These are phyloP conservation scores for Thermochaetoides dissita DNA, from an alignment of 2,329 filamentous ascomycete species.

Conservation along the genomic window DNA sequence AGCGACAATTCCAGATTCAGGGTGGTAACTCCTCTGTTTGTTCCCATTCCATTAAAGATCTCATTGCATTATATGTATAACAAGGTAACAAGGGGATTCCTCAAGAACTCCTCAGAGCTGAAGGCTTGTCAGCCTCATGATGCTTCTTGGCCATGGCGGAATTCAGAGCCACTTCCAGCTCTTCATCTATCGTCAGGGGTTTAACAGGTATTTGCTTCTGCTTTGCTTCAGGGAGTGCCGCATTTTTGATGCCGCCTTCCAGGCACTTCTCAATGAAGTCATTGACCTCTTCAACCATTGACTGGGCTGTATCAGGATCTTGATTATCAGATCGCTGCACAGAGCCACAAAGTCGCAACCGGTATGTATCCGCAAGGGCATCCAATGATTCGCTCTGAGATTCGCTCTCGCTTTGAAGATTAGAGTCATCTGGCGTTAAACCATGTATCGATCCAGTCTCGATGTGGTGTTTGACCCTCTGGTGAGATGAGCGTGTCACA, in stretches of 20 bases:
- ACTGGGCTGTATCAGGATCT: too few species aligned
- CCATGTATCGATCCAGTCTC: background rate
- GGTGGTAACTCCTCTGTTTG: too few species aligned
- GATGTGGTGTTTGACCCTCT: background rate
- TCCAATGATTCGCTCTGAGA: background rate
- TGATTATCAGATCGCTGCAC: background rate
- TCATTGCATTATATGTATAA: too few species aligned
- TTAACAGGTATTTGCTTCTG: background rate
- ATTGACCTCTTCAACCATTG: background rate
- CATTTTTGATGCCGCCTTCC: background rate
- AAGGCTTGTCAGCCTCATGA: too few species aligned
- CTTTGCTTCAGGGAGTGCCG: background rate
- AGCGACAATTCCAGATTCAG: too few species aligned
- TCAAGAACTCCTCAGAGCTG: too few species aligned
- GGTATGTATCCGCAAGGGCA: slow-evolving; percentile 1
- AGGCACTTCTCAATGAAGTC: slow-evolving; percentile 4
- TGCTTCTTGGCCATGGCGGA: too few species aligned
- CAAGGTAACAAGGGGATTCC: too few species aligned
- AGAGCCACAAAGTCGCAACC: background rate
- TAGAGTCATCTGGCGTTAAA: background rate
- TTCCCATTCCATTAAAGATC: too few species aligned
- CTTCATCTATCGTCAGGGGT: too few species aligned
- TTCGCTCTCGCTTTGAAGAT: background rate
- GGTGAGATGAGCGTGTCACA: slow-evolving; percentile 1
- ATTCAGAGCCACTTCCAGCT: too few species aligned